A percentile compares a stretch with the other conserved stretches of the same genome.
Conservation (phyloP, 2,329 filamentous ascomycete genomes). For the Talaromyces islandicus region DNA sequence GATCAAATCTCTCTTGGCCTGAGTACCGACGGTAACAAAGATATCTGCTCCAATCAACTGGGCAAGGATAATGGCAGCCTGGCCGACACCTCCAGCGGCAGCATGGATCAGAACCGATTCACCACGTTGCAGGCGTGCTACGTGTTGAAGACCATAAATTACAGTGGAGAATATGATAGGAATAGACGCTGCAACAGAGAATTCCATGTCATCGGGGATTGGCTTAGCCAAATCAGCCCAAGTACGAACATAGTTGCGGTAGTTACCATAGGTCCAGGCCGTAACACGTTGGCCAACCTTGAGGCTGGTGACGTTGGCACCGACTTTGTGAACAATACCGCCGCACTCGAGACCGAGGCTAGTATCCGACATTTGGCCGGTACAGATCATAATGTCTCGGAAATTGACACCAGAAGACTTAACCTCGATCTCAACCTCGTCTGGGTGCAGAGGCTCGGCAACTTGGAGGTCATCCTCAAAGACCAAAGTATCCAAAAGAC, state of each 20-base stretch:
- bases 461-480: constrained; percentile 15
- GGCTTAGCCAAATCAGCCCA: neutral
- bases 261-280: constrained; percentile 21
- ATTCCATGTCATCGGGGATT: constrained; percentile 9
- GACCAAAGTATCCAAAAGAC: constrained; percentile 11
- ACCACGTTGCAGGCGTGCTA: constrained; percentile 15
- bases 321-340: constrained; percentile 21
- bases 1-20: constrained; percentile 11
- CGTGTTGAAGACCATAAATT: constrained; percentile 10
- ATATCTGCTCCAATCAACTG: constrained; percentile 13
- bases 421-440: constrained; percentile 31
- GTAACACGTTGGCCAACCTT: constrained; percentile 28
- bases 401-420: constrained; percentile 38
- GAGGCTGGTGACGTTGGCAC: constrained; percentile 15
- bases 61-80: constrained; percentile 19
- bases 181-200: constrained; percentile 19
- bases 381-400: constrained; percentile 38
- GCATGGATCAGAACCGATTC: constrained; percentile 17
- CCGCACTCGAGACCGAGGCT: constrained; percentile 30
- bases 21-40: constrained; percentile 12
- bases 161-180: constrained; percentile 35
- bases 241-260: constrained; percentile 17
- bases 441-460: constrained; percentile 6
- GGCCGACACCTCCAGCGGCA: constrained; percentile 13
- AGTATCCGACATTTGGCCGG: constrained; percentile 15